Percentiles rank a stretch among this genome's conserved stretches.
These are phyloP conservation scores for Lycium ferocissimum DNA, from an alignment of 257 asterid species.

Conservation along the genomic window DNA sequence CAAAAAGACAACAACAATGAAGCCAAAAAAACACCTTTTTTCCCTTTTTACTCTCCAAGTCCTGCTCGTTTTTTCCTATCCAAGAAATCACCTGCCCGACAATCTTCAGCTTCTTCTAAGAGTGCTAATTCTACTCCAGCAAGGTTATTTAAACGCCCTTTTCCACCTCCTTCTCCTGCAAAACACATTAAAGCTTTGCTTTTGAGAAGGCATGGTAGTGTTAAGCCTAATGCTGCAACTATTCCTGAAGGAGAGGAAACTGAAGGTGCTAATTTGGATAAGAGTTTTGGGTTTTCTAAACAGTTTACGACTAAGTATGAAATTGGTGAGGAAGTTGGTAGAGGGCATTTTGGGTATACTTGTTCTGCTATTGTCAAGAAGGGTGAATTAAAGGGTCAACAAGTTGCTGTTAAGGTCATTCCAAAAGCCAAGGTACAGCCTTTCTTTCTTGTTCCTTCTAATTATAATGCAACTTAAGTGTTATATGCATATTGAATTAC, in stretches of 20 bases:
- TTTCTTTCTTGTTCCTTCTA: not conserved
- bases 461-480: not conserved
- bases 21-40: conserved; percentile 39
- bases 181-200: conserved; percentile 56
- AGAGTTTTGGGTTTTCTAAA: conserved; percentile 66
- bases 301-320: conserved; percentile 58
- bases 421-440: conserved; percentile 62
- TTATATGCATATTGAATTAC: not conserved
- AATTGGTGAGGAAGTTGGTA: conserved; percentile 67
- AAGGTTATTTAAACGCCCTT: conserved; percentile 45
- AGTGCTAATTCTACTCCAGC: conserved; percentile 47
- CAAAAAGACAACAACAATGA: conserved; percentile 14
- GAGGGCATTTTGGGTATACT: conserved; percentile 78
- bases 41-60: conserved; percentile 45
- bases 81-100: conserved; percentile 48
- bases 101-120: conserved; percentile 38
- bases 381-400: conserved; percentile 64
- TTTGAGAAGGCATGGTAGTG: conserved; percentile 49
- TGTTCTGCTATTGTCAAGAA: conserved; percentile 64
- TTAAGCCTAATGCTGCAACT: conserved; percentile 43
- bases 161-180: conserved; percentile 73
- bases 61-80: conserved; percentile 43
- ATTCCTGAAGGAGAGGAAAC: conserved; percentile 45
- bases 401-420: conserved; percentile 74
- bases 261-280: conserved; percentile 50